phyloP scores from a whole-genome alignment of 2,329 filamentous ascomycete genomes.

The Aspergillus spinulosporus region DNA sequence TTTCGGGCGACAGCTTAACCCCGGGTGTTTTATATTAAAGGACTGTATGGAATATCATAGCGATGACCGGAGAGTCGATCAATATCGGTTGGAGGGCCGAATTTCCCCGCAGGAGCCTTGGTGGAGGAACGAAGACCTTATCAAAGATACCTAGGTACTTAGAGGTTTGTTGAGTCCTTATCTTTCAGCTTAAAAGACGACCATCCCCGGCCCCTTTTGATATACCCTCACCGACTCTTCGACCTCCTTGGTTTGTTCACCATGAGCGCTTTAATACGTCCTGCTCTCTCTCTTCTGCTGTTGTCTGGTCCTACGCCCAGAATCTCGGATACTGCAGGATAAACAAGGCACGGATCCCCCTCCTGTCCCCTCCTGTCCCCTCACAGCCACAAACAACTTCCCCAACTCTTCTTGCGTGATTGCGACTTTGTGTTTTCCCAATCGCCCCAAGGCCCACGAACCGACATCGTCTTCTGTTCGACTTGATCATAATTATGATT shows the following conservation, averaged over 20 bases:
- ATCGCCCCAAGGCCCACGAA: background rate
- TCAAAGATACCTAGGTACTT: background rate
- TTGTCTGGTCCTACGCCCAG: background rate
- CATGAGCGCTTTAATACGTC: slow-evolving; percentile 8
- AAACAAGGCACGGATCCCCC: background rate
- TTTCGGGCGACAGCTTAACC: background rate
- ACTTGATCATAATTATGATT: slow-evolving; percentile 3
- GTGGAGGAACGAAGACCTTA: background rate
- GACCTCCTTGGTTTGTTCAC: background rate
- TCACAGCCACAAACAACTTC: slow-evolving; percentile 8
- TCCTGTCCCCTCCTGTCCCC: background rate
- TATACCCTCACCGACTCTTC: slow-evolving; percentile 23
- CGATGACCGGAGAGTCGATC: no score
- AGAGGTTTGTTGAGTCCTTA: no score
- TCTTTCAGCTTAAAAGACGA: slow-evolving; percentile 5
- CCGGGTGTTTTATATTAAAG: no score
- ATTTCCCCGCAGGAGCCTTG: background rate
- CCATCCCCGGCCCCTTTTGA: slow-evolving; percentile 9
- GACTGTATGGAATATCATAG: no score
- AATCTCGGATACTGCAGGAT: background rate
- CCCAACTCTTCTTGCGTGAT: slow-evolving; percentile 11
- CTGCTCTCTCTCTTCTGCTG: slow-evolving; percentile 1
- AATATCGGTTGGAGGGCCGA: slow-evolving; percentile 6
- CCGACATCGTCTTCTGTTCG: background rate
- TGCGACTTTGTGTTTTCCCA: background rate